Percentiles rank a stretch among this genome's conserved stretches.
Evolutionary conservation across 2,329 filamentous ascomycete species (phyloP).

Genomic region (Onygenales sp.): DNA sequence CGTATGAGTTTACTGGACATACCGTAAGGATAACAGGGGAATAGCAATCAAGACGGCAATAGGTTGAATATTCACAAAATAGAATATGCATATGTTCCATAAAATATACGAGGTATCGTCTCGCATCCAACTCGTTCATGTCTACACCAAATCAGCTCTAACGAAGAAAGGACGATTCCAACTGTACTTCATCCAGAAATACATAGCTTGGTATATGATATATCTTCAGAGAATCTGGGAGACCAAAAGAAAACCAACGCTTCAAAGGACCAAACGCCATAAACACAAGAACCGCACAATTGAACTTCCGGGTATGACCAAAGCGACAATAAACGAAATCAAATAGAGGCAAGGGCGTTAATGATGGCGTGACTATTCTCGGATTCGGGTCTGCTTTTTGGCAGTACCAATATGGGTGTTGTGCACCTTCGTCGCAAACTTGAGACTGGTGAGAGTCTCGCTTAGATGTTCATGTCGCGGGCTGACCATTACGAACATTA

Average conservation of each 20-base stretch:
- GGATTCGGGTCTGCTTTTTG: conserved; percentile 37
- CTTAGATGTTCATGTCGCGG: conserved; percentile 82
- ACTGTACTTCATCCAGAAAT: neutral
- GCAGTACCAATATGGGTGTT: conserved; percentile 90
- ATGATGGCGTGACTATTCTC: conserved; percentile 20
- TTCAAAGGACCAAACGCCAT: conserved; percentile 9
- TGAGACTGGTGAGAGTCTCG: conserved; percentile 87
- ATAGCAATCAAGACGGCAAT: too few relatives aligned
- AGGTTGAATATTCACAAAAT: too few relatives aligned
- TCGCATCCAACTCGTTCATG: conserved; percentile 6
- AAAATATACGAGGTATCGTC: neutral
- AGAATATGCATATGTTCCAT: conserved; percentile 9
- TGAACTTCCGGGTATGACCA: neutral
- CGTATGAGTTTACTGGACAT: too few relatives aligned
- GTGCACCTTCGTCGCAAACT: conserved; percentile 85
- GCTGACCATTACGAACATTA: conserved; percentile 99
- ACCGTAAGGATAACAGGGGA: too few relatives aligned
- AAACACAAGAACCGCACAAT: conserved; percentile 3
- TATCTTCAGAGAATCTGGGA: neutral
- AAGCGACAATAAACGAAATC: neutral
- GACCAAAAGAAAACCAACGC: conserved; percentile 14
- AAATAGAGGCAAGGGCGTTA: neutral
- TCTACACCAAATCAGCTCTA: neutral
- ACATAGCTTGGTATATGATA: conserved; percentile 3
- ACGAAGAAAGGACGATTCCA: neutral